phyloP scores from a whole-genome alignment of 331 rosid genomes.

The Acacia pycnantha region DNA sequence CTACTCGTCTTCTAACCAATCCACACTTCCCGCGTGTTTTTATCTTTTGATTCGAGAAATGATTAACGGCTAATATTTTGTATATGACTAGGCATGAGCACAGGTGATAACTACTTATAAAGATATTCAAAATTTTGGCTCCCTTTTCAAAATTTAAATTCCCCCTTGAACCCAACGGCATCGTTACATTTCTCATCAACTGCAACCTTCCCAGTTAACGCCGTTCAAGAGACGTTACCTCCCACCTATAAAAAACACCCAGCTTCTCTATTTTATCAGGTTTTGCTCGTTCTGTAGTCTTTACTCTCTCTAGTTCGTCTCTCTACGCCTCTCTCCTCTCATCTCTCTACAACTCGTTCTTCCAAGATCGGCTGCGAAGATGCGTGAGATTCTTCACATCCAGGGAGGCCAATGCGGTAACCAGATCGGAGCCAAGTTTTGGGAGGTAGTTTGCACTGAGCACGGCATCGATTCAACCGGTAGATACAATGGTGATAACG shows the following conservation, averaged over 20 bases:
- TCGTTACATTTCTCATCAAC: background rate
- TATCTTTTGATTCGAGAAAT: fast-evolving
- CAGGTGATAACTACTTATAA: background rate
- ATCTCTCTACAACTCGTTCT: background rate
- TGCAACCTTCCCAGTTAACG: background rate
- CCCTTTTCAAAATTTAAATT: conserved; percentile 39
- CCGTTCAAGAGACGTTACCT: conserved; percentile 14
- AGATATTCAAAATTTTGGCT: conserved; percentile 22
- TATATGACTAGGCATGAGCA: background rate
- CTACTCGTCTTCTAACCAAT: background rate
- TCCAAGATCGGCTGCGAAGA: conserved; percentile 10
- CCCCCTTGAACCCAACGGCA: conserved; percentile 33
- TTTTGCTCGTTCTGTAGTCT: background rate
- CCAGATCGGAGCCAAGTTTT: conserved; percentile 68
- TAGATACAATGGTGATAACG: conserved; percentile 50
- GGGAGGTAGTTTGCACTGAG: conserved; percentile 63
- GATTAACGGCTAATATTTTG: background rate
- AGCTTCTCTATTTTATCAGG: background rate
- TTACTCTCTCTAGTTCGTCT: background rate
- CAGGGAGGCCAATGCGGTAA: conserved; percentile 73
- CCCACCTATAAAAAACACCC: conserved; percentile 15
- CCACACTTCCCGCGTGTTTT: background rate
- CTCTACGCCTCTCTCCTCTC: background rate
- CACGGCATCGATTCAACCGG: conserved; percentile 64
- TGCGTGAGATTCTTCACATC: conserved; percentile 66